phyloP scores from a whole-genome alignment of 306 rosid genomes.

The Sesbania bispinosa region DNA sequence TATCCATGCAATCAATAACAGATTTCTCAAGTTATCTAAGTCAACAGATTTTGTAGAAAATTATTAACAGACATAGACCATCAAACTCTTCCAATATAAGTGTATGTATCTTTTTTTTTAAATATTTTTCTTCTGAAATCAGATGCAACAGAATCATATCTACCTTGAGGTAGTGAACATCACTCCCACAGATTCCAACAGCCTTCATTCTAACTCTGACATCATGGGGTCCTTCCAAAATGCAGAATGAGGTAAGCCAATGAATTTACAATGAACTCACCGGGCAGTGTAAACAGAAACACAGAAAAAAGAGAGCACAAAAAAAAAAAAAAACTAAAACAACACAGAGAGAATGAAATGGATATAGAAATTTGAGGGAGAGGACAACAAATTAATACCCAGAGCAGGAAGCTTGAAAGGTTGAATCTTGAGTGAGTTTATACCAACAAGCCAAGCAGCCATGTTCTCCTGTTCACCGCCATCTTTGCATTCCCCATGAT shows the following conservation, averaged over 20 bases:
- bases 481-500: constrained; percentile 36
- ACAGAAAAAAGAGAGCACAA: background rate
- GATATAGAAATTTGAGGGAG: background rate
- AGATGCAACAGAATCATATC: background rate
- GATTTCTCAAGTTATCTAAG: background rate
- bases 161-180: constrained; percentile 90
- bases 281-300: background rate
- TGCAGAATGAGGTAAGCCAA: constrained; percentile 9
- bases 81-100: background rate
- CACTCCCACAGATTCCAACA: constrained; percentile 97
- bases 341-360: background rate
- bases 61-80: background rate
- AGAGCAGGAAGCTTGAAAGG: constrained; percentile 82
- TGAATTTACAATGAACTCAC: background rate
- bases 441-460: constrained; percentile 89
- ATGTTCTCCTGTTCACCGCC: constrained; percentile 56
- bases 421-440: constrained; percentile 76
- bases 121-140: background rate
- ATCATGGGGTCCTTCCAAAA: constrained; percentile 67
- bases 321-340: background rate
- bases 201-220: constrained; percentile 76
- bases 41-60: background rate
- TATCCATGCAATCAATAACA: background rate
- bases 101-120: background rate
- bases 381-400: constrained; percentile 37